A percentile compares a stretch with the other conserved stretches of the same genome.
phyloP scores from a whole-genome alignment of 2,329 filamentous ascomycete genomes.

The Ophiostoma australiae region DNA sequence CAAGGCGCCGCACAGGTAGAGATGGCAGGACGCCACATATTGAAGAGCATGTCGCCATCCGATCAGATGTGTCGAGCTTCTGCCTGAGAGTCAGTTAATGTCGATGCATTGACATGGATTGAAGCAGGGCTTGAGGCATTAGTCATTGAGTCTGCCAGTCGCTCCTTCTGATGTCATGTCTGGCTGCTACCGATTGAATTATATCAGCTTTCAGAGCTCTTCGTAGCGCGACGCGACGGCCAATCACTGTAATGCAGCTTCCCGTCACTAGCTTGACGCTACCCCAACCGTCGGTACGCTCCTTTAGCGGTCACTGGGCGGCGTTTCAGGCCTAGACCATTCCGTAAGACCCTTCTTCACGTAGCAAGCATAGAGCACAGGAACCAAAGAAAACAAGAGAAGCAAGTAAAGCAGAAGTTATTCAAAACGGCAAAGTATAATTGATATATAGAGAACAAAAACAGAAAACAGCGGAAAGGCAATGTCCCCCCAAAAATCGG shows the following conservation, averaged over 20 bases:
- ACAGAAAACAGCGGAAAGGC: background rate
- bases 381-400: too few relatives aligned
- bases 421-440: background rate
- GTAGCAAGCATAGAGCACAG: background rate
- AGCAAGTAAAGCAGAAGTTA: background rate
- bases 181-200: background rate
- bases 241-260: background rate
- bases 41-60: background rate
- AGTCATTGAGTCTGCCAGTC: background rate
- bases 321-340: background rate
- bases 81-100: background rate
- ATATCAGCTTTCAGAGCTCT: background rate
- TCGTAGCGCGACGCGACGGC: background rate
- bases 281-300: background rate
- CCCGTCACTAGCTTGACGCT: background rate
- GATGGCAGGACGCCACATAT: background rate
- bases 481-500: background rate
- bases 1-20: background rate
- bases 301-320: background rate
- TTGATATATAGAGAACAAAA: background rate
- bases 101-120: too few relatives aligned
- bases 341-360: background rate
- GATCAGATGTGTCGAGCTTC: background rate
- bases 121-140: background rate
- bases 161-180: background rate